Percentiles rank a stretch among this genome's conserved stretches.
Conservation (phyloP, 2,329 filamentous ascomycete genomes). For the Phaeosphaeria sp. region DNA sequence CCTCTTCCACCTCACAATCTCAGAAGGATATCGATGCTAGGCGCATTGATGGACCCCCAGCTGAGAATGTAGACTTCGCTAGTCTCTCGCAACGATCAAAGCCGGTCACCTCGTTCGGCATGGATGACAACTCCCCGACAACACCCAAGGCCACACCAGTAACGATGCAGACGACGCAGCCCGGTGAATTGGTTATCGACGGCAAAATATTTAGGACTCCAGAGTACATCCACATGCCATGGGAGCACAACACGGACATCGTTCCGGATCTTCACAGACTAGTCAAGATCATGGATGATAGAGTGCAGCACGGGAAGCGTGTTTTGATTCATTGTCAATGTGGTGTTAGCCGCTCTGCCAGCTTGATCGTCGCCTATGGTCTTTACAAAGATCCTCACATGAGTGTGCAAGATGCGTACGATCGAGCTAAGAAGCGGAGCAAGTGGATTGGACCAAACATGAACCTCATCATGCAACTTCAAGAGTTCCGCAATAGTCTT, state of each 20-base stretch:
- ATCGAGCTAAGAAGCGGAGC: constrained; percentile 79
- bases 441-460: constrained; percentile 91
- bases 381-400: constrained; percentile 78
- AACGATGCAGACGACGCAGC: constrained; percentile 34
- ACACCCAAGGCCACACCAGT: constrained; percentile 63
- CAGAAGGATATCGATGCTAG: constrained; percentile 46
- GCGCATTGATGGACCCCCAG: constrained; percentile 42
- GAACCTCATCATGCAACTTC: constrained; percentile 88
- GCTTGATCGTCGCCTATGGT: constrained; percentile 84
- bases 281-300: constrained; percentile 77
- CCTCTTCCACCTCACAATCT: constrained; percentile 33
- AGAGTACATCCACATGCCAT: constrained; percentile 86
- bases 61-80: constrained; percentile 45
- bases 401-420: constrained; percentile 83
- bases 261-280: constrained; percentile 76
- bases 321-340: constrained; percentile 87
- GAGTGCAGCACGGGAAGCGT: constrained; percentile 75
- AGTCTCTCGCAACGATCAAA: constrained; percentile 35
- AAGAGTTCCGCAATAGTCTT: constrained; percentile 70
- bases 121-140: constrained; percentile 50
- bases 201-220: constrained; percentile 56
- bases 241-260: constrained; percentile 90
- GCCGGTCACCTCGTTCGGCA: constrained; percentile 30
- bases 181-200: constrained; percentile 32
- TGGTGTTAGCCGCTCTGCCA: constrained; percentile 83